These are phyloP conservation scores for Solanum virginianum DNA, from an alignment of 257 asterid genomes.

Conservation along the genomic window DNA sequence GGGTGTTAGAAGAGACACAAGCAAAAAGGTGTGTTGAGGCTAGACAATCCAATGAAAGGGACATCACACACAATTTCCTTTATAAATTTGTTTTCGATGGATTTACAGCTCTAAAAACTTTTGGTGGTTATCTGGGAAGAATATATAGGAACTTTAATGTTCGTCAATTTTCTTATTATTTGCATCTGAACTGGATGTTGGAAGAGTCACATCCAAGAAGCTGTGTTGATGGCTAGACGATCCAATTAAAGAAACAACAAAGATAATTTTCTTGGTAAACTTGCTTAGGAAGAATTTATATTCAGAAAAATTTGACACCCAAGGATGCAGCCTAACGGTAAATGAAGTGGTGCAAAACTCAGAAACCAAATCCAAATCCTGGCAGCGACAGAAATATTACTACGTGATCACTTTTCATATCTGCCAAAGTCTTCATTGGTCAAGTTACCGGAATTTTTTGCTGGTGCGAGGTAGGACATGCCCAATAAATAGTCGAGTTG, in stretches of 20 bases:
- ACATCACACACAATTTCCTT: neutral
- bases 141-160: no score
- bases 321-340: neutral
- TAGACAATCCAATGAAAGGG: neutral
- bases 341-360: neutral
- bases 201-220: no score
- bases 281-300: neutral
- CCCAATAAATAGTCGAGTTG: neutral
- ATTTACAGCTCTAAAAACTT: no score
- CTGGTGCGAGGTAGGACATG: neutral
- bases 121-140: no score
- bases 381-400: neutral
- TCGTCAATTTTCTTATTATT: no score
- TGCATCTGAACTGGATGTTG: no score
- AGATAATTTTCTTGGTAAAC: neutral
- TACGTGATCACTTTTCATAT: neutral
- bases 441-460: neutral
- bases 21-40: neutral
- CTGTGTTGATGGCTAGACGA: no score
- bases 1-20: neutral
- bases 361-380: neutral
- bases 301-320: neutral
- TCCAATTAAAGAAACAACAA: no score
- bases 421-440: neutral
- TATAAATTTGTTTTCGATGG: no score